These are phyloP conservation scores for Epichloe elymi DNA, from an alignment of 2,329 filamentous ascomycete species.

Conservation along the genomic window DNA sequence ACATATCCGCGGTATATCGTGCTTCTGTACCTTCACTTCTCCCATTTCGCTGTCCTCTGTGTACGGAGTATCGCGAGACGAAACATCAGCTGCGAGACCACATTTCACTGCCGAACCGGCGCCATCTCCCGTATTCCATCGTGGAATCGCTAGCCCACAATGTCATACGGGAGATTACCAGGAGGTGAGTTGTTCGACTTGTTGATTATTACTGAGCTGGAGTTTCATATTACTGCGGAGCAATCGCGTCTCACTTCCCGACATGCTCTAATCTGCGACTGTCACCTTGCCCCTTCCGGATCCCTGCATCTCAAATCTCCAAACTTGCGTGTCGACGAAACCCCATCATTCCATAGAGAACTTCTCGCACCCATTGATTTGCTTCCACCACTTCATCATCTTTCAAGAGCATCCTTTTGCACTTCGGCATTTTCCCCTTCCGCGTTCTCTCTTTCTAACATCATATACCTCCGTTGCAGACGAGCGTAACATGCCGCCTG, in stretches of 20 bases:
- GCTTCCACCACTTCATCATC: not conserved
- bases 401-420: not conserved
- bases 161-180: slow-evolving; percentile 2
- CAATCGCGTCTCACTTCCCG: not conserved
- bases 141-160: not conserved
- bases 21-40: too few relatives aligned
- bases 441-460: not conserved
- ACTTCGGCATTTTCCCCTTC: not conserved
- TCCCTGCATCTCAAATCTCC: not conserved
- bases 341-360: not conserved
- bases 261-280: not conserved
- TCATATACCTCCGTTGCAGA: not conserved
- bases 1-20: too few relatives aligned
- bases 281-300: not conserved
- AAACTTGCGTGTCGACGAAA: not conserved
- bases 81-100: not conserved
- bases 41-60: too few relatives aligned
- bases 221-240: not conserved
- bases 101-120: not conserved
- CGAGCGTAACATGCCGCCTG: slow-evolving; percentile 1
- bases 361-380: not conserved
- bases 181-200: not conserved
- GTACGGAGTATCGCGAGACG: not conserved
- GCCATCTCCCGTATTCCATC: not conserved
- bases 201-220: not conserved